phyloP scores from a whole-genome alignment of 352 stramenopile species.

The Hyaloperonospora brassicae region DNA sequence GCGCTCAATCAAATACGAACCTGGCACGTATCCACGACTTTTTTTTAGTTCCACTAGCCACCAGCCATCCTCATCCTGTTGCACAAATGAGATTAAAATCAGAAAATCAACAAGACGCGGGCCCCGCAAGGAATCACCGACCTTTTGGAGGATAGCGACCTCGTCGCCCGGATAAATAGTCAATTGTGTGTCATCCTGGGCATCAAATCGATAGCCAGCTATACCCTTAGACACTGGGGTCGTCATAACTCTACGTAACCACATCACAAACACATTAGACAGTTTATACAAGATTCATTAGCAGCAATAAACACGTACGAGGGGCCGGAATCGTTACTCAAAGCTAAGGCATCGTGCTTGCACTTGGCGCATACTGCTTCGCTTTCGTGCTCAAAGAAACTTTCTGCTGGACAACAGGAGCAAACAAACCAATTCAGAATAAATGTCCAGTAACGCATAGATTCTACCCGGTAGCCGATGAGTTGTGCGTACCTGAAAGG shows the following conservation, averaged over 20 bases:
- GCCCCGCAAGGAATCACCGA: slow-evolving; percentile 6
- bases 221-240: slow-evolving; percentile 42
- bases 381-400: slow-evolving; percentile 74
- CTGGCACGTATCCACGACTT: slow-evolving; percentile 70
- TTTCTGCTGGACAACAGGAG: slow-evolving; percentile 45
- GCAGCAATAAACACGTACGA: slow-evolving; percentile 31
- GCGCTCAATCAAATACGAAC: slow-evolving; percentile 76
- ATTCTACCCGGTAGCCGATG: not conserved
- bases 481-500: slow-evolving; percentile 43
- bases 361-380: slow-evolving; percentile 71
- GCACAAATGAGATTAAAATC: slow-evolving; percentile 6
- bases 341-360: slow-evolving; percentile 65
- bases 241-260: slow-evolving; percentile 36
- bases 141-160: slow-evolving; percentile 72
- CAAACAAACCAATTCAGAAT: slow-evolving; percentile 10
- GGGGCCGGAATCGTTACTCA: slow-evolving; percentile 27
- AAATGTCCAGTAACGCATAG: not conserved
- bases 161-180: slow-evolving; percentile 75
- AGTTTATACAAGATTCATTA: not conserved
- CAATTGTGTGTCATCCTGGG: slow-evolving; percentile 75
- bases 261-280: slow-evolving; percentile 1
- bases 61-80: slow-evolving; percentile 74
- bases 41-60: slow-evolving; percentile 67
- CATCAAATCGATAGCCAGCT: slow-evolving; percentile 68
- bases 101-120: not conserved